Evolutionary conservation across 2,329 filamentous ascomycete genomes (phyloP), one percentile per base, ranked within the genome.

Genomic region (Zasmidium citrigriseum): DNA sequence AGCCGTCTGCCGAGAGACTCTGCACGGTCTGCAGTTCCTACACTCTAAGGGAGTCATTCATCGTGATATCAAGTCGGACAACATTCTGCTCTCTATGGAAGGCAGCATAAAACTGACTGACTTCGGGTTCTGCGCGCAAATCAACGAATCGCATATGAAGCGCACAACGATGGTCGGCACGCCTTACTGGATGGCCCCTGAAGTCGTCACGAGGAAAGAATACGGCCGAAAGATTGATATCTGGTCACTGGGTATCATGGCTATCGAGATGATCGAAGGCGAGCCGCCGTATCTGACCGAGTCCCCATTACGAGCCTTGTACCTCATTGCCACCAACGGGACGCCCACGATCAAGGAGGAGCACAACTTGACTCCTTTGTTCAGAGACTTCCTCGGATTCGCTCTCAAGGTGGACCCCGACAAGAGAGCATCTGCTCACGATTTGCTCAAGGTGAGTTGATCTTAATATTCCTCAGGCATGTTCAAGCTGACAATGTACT

Each of bases 241-340:
- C 67, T 99, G 95, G 95, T 96, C 91, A 59, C 80, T 99, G 46
- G 95, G 95, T 59, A 99, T 99, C 78, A 98, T 99, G 95, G 92
- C 95, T 7, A 98, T 99, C 70, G 95, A 99, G 77, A 99, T 99
- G 95, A 96, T 99, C 65, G 95, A 98, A 78, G 95, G 93, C 73
- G 95, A 98, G 75, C 95, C 95, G 12, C 95, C 95, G 22, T 99
- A 98, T 73, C 82, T 99, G 59, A 98, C 93, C 41, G 95, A 99
- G 75, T 96, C 91, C 38, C 95, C 95, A 4, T 82, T 99, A 22
- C 87, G 93, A 60, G 95, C 95, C 1, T 82, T 99, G 38, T 99
- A 95, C 83, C 79, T 99, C 68, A 99, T 99, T 74, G 95, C 95
- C 54, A 98, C 95, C 29, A 96, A 96, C 71, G 95, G 95, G 49